A percentile compares a stretch with the other conserved stretches of the same genome.
These are phyloP conservation scores for Colletotrichum destructivum DNA, from an alignment of 2,329 filamentous ascomycete genomes.

Conservation along the genomic window DNA sequence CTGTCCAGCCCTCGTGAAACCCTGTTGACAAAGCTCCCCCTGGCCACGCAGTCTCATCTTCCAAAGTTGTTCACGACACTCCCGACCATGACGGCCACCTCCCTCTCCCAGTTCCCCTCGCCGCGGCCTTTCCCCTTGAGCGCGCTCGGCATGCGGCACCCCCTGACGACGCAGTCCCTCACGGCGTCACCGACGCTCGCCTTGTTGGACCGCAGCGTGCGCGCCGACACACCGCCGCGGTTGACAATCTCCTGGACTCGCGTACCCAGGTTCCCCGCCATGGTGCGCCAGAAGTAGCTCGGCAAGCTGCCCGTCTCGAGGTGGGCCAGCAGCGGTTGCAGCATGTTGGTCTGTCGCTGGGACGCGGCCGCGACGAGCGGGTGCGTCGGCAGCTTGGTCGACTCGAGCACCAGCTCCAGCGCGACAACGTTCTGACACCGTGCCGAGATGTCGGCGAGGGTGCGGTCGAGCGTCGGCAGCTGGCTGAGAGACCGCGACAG, in stretches of 20 bases:
- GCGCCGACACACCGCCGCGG: constrained; percentile 85
- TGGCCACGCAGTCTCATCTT: constrained; percentile 48
- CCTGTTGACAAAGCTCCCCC: too few species aligned
- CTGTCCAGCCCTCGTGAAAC: too few species aligned
- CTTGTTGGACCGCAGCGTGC: constrained; percentile 83
- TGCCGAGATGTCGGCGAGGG: constrained; percentile 84
- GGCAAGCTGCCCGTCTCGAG: constrained; percentile 90
- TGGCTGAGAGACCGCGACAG: constrained; percentile 84
- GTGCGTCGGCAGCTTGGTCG: constrained; percentile 77
- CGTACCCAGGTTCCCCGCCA: constrained; percentile 82
- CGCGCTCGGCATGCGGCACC: constrained; percentile 77
- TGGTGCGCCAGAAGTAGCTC: constrained; percentile 93
- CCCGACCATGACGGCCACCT: constrained; percentile 94
- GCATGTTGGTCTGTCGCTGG: constrained; percentile 65
- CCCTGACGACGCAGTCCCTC: constrained; percentile 85
- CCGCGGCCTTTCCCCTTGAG: constrained; percentile 62
- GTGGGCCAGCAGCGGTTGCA: constrained; percentile 80
- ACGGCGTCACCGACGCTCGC: constrained; percentile 83
- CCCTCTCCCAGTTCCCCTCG: constrained; percentile 82
- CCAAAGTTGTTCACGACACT: constrained; percentile 77
- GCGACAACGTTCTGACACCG: constrained; percentile 94
- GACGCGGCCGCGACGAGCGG: constrained; percentile 67
- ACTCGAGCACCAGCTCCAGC: constrained; percentile 82
- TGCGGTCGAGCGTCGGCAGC: constrained; percentile 85
- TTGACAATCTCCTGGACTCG: constrained; percentile 88